Evolutionary conservation across 2,329 filamentous ascomycete genomes (phyloP).

Genomic region (Amauroascus niger): DNA sequence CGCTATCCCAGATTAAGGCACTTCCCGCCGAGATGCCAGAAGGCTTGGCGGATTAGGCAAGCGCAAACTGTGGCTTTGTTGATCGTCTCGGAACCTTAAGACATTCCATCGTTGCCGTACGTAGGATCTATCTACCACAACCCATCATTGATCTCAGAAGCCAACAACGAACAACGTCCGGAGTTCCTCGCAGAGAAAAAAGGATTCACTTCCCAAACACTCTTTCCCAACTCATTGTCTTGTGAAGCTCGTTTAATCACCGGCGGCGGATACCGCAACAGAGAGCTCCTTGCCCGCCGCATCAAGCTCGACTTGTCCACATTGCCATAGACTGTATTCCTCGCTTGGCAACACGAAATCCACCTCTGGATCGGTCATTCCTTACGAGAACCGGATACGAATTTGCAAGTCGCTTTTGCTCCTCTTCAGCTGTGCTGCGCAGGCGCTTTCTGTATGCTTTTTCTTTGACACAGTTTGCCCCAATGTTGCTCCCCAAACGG

Average conservation of each 20-base stretch:
- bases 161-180: background rate
- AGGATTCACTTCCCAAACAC: background rate
- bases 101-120: too few relatives aligned
- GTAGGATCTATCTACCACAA: background rate
- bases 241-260: background rate
- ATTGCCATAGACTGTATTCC: background rate
- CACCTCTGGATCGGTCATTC: conserved; percentile 5
- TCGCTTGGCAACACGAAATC: background rate
- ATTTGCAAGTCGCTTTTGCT: background rate
- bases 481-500: background rate
- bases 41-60: conserved; percentile 6
- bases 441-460: background rate
- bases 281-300: background rate
- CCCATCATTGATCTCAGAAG: background rate
- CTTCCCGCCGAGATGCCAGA: background rate
- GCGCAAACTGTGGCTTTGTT: conserved; percentile 8
- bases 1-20: background rate
- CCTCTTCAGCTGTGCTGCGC: background rate
- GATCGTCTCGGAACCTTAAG: background rate
- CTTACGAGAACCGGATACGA: background rate
- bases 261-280: background rate
- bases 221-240: background rate
- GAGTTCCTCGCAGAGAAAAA: background rate
- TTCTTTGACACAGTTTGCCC: background rate
- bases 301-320: background rate